A percentile compares a stretch with the other conserved stretches of the same genome.
phyloP scores from a whole-genome alignment of 176 grass and related monocot genomes.

The Oropetium thomaeum region DNA sequence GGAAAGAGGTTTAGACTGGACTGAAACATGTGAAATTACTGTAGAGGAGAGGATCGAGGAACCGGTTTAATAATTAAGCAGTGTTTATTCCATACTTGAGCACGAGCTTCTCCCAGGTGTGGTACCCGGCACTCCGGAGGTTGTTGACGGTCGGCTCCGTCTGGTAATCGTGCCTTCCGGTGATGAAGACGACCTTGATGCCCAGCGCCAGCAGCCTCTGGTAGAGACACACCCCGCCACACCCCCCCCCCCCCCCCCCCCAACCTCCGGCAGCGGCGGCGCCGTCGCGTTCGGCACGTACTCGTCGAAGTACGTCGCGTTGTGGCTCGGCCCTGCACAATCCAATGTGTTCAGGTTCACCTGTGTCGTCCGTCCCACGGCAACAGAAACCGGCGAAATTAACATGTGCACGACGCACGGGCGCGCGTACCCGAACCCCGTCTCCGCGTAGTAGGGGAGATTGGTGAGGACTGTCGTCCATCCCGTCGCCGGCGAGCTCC shows the following conservation, averaged over 20 bases:
- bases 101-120: conserved; percentile 40
- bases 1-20: too few species aligned
- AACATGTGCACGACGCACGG: too few species aligned
- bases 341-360: too few species aligned
- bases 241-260: too few species aligned
- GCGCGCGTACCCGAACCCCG: conserved; percentile 45
- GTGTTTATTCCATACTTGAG: conserved; percentile 47
- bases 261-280: conserved; percentile 24
- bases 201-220: conserved; percentile 18
- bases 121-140: conserved; percentile 21
- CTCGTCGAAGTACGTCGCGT: background rate
- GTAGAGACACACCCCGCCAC: too few species aligned
- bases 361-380: too few species aligned
- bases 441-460: conserved; percentile 54
- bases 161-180: conserved; percentile 17
- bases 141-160: conserved; percentile 23
- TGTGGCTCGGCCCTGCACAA: conserved; percentile 7
- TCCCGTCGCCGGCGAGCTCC: conserved; percentile 28
- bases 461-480: conserved; percentile 52
- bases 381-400: too few species aligned
- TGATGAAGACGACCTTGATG: conserved; percentile 42
- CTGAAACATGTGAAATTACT: too few species aligned
- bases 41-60: too few species aligned
- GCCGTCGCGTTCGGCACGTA: conserved; percentile 15
- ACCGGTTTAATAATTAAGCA: too few species aligned